Evolutionary conservation across 2,329 filamentous ascomycete species (phyloP).

Genomic region (Daldinia sp.): DNA sequence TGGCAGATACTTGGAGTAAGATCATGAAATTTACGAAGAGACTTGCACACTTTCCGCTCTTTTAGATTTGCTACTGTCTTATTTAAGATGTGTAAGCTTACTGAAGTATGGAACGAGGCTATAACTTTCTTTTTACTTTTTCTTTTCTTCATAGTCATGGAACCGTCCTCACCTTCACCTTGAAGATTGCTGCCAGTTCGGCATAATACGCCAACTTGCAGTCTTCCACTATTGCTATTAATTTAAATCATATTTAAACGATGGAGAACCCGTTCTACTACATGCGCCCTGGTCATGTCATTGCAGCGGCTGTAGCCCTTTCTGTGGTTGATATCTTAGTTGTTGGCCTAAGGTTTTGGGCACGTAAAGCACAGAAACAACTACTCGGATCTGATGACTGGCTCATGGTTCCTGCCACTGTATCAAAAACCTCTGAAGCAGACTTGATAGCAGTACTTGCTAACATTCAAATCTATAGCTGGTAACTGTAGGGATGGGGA

Average conservation of each 20-base stretch:
- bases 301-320: constrained; percentile 32
- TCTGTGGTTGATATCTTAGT: constrained; percentile 38
- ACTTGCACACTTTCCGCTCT: neutral
- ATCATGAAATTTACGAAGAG: neutral
- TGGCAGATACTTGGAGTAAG: neutral
- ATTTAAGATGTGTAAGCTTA: neutral
- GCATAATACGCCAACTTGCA: too few species aligned
- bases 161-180: neutral
- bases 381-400: constrained; percentile 41
- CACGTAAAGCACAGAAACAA: constrained; percentile 35
- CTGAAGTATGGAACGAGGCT: neutral
- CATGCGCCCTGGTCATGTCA: constrained; percentile 32
- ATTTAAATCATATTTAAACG: neutral
- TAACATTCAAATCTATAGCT: constrained; percentile 20
- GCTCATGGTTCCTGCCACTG: constrained; percentile 44
- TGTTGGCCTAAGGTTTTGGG: constrained; percentile 39
- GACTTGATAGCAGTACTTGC: neutral
- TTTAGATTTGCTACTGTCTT: neutral
- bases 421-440: constrained; percentile 10
- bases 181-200: neutral
- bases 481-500: constrained; percentile 31
- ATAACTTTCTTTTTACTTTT: neutral
- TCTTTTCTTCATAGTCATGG: neutral
- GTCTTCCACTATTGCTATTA: neutral
- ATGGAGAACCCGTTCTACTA: constrained; percentile 29